Conservation (phyloP, 2,329 filamentous ascomycete genomes). For the Cylindrodendrum hubeiense region DNA sequence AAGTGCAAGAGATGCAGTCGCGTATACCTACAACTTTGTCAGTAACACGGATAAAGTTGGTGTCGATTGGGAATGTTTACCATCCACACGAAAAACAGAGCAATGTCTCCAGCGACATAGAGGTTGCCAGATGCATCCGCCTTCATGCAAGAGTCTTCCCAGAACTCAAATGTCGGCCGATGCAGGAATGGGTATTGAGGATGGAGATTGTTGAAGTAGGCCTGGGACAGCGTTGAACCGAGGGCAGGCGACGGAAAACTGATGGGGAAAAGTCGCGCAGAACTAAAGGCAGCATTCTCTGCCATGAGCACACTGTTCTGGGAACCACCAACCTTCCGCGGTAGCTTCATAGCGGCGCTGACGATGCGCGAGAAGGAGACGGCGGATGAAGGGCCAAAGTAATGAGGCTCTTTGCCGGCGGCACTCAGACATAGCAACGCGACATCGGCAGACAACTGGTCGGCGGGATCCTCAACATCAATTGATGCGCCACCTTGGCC, state of each 20-base stretch:
- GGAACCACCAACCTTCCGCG: slow-evolving; percentile 26
- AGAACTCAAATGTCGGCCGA: slow-evolving; percentile 30
- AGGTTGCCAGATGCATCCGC: slow-evolving; percentile 27
- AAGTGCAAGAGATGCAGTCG: slow-evolving; percentile 30
- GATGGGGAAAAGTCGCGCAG: slow-evolving; percentile 20
- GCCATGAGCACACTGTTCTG: slow-evolving; percentile 23
- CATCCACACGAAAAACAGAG: slow-evolving; percentile 35
- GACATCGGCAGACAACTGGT: slow-evolving; percentile 32
- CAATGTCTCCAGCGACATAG: slow-evolving; percentile 27
- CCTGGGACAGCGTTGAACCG: slow-evolving; percentile 26
- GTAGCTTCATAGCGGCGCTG: slow-evolving; percentile 31
- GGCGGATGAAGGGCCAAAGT: slow-evolving; percentile 32
- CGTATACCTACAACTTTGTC: slow-evolving; percentile 20
- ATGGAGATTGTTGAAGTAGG: slow-evolving; percentile 33
- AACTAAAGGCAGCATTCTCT: slow-evolving; percentile 9
- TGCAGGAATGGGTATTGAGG: slow-evolving; percentile 33
- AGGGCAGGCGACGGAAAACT: slow-evolving; percentile 25
- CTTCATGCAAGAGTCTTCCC: slow-evolving; percentile 32
- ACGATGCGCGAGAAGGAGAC: slow-evolving; percentile 34
- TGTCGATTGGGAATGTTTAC: slow-evolving; percentile 1
- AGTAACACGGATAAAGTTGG: fast-evolving
- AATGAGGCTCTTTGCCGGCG: slow-evolving; percentile 34
- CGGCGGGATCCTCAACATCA: slow-evolving; percentile 26
- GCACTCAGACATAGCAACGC: slow-evolving; percentile 29
- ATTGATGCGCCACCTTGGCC: neutral